Evolutionary conservation across 139 green algal genomes (phyloP).

Genomic region (Marvania coccoides): DNA sequence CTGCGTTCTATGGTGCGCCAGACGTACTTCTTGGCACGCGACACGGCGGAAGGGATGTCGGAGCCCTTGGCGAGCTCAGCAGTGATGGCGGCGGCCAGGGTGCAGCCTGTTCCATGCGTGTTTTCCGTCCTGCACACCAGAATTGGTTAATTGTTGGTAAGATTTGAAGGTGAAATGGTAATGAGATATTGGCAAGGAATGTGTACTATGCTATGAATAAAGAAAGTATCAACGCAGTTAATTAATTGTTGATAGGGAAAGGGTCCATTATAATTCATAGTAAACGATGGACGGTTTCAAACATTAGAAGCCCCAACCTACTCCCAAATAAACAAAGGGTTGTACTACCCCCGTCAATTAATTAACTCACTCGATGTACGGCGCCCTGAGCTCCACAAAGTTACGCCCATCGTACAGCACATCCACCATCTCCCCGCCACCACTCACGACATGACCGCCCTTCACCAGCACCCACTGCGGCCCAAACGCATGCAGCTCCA

Average conservation of each 20-base stretch:
- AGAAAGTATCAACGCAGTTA: too few relatives aligned
- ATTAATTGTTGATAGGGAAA: too few relatives aligned
- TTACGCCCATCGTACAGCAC: slow-evolving; percentile 76
- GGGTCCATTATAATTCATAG: too few relatives aligned
- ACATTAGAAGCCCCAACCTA: too few relatives aligned
- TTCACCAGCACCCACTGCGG: slow-evolving; percentile 77
- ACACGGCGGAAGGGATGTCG: slow-evolving; percentile 42
- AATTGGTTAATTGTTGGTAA: too few relatives aligned
- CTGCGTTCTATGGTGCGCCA: slow-evolving; percentile 47
- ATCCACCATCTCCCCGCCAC: slow-evolving; percentile 44
- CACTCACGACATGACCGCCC: slow-evolving; percentile 71
- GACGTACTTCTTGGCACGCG: slow-evolving; percentile 60
- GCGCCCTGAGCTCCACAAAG: slow-evolving; percentile 37
- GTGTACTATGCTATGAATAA: too few relatives aligned
- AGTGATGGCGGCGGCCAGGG: slow-evolving; percentile 76
- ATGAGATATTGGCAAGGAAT: too few relatives aligned
- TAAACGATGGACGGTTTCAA: too few relatives aligned
- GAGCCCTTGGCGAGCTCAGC: slow-evolving; percentile 76
- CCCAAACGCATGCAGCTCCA: slow-evolving; percentile 47
- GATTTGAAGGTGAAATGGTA: too few relatives aligned
- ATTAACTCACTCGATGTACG: slow-evolving; percentile 25
- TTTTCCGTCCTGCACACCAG: slow-evolving; percentile 49
- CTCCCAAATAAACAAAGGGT: too few relatives aligned
- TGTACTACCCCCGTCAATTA: too few relatives aligned
- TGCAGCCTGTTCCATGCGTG: slow-evolving; percentile 94